Evolutionary conservation across 129 eudicot genomes (phyloP).

Genomic region (Arctium lappa): DNA sequence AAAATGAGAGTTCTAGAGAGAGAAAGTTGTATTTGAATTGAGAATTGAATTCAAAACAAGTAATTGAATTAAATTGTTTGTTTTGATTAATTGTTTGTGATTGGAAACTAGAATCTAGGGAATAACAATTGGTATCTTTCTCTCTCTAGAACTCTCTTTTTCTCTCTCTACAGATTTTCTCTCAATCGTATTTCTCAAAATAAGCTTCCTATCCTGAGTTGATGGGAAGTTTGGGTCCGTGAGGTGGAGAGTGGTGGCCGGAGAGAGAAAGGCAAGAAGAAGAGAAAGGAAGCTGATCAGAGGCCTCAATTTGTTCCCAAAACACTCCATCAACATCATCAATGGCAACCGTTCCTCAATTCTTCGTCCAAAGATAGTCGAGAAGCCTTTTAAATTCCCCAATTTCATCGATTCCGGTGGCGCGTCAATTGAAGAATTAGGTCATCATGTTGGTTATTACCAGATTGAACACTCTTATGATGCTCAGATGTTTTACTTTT

Average conservation of each 20-base stretch:
- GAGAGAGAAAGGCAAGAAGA: conserved; percentile 8
- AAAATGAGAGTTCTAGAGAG: too few relatives aligned
- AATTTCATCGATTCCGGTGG: conserved; percentile 32
- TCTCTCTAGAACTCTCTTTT: too few relatives aligned
- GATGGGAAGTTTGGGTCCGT: conserved; percentile 8
- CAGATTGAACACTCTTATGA: conserved; percentile 49
- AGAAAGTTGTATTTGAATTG: too few relatives aligned
- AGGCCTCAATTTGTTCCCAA: not conserved
- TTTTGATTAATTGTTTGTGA: too few relatives aligned
- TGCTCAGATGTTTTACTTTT: too few relatives aligned
- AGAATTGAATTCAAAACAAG: too few relatives aligned
- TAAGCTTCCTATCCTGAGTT: conserved; percentile 38
- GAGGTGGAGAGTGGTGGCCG: not conserved
- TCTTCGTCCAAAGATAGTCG: conserved; percentile 40
- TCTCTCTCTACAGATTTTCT: too few relatives aligned
- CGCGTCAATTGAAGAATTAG: conserved; percentile 52
- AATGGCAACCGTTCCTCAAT: not conserved
- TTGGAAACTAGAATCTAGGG: too few relatives aligned
- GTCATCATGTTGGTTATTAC: conserved; percentile 88
- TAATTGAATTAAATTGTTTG: too few relatives aligned
- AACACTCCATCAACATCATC: conserved; percentile 36
- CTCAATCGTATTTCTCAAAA: too few relatives aligned
- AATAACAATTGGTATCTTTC: too few relatives aligned
- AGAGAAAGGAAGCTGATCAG: conserved; percentile 17
- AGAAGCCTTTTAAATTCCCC: conserved; percentile 46